Conservation (phyloP, 306 rosid species). For the Oxytropis ochrocephala region DNA sequence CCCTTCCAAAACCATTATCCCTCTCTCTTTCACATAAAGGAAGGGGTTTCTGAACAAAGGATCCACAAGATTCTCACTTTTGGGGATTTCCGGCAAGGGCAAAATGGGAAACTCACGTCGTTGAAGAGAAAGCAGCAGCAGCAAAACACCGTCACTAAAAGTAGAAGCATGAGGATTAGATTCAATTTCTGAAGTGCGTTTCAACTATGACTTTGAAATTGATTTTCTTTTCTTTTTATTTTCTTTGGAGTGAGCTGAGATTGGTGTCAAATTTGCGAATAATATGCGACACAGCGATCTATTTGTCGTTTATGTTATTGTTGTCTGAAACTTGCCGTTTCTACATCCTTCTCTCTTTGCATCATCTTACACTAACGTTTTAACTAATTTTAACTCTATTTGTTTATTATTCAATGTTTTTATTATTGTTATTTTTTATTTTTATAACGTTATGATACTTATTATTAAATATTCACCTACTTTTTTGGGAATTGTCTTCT, state of each 20-base stretch:
- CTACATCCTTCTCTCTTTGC: constrained; percentile 14
- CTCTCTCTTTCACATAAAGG: constrained; percentile 29
- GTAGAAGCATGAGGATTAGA: not conserved
- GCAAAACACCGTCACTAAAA: not conserved
- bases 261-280: constrained; percentile 11
- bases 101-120: not conserved
- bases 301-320: constrained; percentile 31
- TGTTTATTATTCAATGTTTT: not conserved
- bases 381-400: not conserved
- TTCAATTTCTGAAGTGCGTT: not conserved
- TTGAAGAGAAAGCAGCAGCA: not conserved
- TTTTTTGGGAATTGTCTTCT: not conserved
- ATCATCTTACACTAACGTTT: constrained; percentile 2
- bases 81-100: not conserved
- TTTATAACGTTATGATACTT: not conserved
- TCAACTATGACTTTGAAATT: not conserved
- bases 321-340: constrained; percentile 18
- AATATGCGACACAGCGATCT: constrained; percentile 20
- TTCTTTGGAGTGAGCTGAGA: not conserved
- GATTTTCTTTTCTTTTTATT: not conserved
- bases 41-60: constrained; percentile 34
- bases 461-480: not conserved
- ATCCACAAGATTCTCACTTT: constrained; percentile 32
- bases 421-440: not conserved
- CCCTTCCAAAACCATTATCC: constrained; percentile 26